Conservation (phyloP, 2,329 filamentous ascomycete genomes). For the Byssoonygena ceratinophila region DNA sequence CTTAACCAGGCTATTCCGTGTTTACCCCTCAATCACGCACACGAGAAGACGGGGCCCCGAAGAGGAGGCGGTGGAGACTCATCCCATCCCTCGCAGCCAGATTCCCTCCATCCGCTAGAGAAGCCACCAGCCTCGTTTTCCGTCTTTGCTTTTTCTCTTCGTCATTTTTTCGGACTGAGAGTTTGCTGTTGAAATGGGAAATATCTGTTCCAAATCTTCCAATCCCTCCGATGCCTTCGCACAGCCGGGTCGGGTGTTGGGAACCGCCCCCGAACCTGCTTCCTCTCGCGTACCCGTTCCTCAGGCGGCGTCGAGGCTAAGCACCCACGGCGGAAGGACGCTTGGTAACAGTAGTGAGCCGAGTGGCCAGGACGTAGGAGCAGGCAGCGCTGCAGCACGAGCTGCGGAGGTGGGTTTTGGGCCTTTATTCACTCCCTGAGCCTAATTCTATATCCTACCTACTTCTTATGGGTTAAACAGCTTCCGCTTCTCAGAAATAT, state of each 20-base stretch:
- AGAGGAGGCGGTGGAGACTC: neutral
- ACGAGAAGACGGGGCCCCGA: neutral
- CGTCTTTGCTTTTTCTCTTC: neutral
- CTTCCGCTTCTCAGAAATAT: too few species aligned
- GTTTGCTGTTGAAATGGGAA: conserved; percentile 54
- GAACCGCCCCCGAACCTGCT: conserved; percentile 42
- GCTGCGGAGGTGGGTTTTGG: conserved; percentile 65
- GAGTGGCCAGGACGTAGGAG: conserved; percentile 42
- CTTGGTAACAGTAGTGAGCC: conserved; percentile 46
- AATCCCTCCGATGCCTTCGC: conserved; percentile 54
- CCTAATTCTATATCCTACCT: neutral
- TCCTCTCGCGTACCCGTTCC: conserved; percentile 43
- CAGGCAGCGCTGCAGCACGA: conserved; percentile 61
- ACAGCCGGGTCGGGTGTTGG: conserved; percentile 62
- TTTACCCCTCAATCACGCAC: neutral
- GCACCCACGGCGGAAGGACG: conserved; percentile 47
- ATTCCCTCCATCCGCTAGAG: neutral
- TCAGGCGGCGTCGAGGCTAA: conserved; percentile 29
- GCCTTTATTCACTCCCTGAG: neutral
- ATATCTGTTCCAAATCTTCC: conserved; percentile 66
- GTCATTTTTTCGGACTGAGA: neutral
- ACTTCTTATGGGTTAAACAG: neutral
- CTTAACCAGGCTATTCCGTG: neutral
- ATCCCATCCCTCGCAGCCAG: neutral
- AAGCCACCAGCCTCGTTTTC: neutral